Evolutionary conservation across 2,329 filamentous ascomycete genomes (phyloP).

Genomic region (Exophiala bonariae): DNA sequence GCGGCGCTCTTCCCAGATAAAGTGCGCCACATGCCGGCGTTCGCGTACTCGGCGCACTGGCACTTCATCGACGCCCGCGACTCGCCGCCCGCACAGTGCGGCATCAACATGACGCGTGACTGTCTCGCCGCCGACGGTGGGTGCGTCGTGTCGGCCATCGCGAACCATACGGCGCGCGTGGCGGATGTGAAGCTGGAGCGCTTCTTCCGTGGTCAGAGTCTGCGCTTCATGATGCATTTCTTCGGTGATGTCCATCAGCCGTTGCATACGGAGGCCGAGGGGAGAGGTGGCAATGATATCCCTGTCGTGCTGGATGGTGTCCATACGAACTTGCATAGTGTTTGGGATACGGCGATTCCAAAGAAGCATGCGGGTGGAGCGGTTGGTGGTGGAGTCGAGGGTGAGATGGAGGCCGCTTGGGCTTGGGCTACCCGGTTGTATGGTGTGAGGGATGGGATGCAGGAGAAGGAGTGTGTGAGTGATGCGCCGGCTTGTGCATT

Average conservation of each 20-base stretch:
- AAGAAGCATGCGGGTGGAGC: conserved; percentile 21
- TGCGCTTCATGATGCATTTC: conserved; percentile 54
- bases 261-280: conserved; percentile 61
- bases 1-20: conserved; percentile 30
- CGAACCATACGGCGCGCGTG: conserved; percentile 49
- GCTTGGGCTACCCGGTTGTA: conserved; percentile 60
- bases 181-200: conserved; percentile 34
- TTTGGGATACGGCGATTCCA: conserved; percentile 62
- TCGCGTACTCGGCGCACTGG: conserved; percentile 26
- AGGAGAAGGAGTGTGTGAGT: conserved; percentile 19
- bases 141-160: conserved; percentile 55
- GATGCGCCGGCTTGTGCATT: conserved; percentile 45
- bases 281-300: conserved; percentile 68
- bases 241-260: conserved; percentile 76
- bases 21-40: conserved; percentile 26
- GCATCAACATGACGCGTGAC: conserved; percentile 44
- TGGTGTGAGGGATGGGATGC: conserved; percentile 1
- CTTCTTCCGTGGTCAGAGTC: conserved; percentile 36
- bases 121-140: conserved; percentile 44
- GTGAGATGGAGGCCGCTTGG: conserved; percentile 19
- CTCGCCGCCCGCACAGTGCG: conserved; percentile 22
- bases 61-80: conserved; percentile 30
- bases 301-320: conserved; percentile 60
- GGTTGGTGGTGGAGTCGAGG: conserved; percentile 6
- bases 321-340: conserved; percentile 66